phyloP scores from a whole-genome alignment of 2,329 filamentous ascomycete genomes.

The Exophiala sp. region DNA sequence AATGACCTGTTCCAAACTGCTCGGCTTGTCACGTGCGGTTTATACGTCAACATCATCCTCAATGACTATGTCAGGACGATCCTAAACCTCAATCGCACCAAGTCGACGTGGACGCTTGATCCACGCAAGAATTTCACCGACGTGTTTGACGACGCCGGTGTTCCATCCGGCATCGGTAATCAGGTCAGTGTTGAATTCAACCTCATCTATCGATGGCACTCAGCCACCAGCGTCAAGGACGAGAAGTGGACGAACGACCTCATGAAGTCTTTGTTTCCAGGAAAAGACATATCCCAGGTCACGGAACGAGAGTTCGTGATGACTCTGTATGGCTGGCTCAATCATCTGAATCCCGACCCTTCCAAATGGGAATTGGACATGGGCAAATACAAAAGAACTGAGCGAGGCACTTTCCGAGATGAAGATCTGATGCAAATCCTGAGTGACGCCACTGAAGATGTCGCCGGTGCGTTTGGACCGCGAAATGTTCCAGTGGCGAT shows the following conservation, averaged over 20 bases:
- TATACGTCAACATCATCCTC: constrained; percentile 31
- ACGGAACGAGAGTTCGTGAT: constrained; percentile 58
- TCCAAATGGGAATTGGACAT: constrained; percentile 64
- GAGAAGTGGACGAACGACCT: constrained; percentile 75
- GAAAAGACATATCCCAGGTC: constrained; percentile 55
- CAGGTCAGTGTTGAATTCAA: constrained; percentile 87
- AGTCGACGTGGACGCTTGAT: constrained; percentile 30
- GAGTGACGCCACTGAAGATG: constrained; percentile 67
- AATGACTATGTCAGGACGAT: constrained; percentile 31
- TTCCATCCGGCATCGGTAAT: constrained; percentile 72
- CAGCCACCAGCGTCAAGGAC: constrained; percentile 69
- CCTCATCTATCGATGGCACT: constrained; percentile 83
- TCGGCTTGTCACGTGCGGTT: constrained; percentile 38
- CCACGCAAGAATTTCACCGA: constrained; percentile 26
- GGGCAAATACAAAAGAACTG: constrained; percentile 59
- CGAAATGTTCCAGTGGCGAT: constrained; percentile 70
- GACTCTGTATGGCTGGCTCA: constrained; percentile 62
- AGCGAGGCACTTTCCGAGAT: constrained; percentile 64
- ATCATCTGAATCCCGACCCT: constrained; percentile 62
- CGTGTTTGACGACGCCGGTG: constrained; percentile 43
- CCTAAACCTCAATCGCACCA: constrained; percentile 29
- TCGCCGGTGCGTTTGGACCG: constrained; percentile 62
- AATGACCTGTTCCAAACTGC: constrained; percentile 57
- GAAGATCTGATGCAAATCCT: constrained; percentile 72
- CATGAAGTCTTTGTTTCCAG: constrained; percentile 57